Evolutionary conservation across 2,329 filamentous ascomycete genomes (phyloP), one percentile per base, ranked within the genome.

Genomic region (Botrytis cinerea): DNA sequence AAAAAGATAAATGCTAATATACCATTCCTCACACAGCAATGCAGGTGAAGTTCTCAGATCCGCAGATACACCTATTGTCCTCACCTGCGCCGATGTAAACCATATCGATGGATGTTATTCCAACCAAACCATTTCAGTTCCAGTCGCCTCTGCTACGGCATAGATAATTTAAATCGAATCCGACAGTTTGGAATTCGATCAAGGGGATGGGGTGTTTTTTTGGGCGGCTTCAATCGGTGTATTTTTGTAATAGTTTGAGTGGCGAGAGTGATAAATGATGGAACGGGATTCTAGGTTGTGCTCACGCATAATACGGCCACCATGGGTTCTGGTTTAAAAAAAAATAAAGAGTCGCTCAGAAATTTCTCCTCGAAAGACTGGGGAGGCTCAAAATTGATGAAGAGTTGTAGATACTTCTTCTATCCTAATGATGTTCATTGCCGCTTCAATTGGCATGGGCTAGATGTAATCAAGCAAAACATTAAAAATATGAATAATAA

Each of bases 61-160:
- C 20, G 66, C 32, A 51, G 22, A 35, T 10, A 62, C n/a, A 5
- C 40, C 32, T n/a, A 43, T 73, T 16, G 22, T 35, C 25, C 72
- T 73, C 28, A 28, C 1, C n/a, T 73, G 72, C 67, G 59, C 72
- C 20, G 72, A 73, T 57, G 72, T 73, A 20, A 70, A 73, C 25
- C 54, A 62, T 14, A 40, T 63, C 20, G 71, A 73, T 70, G 72
- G 72, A 73, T 73, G 72, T 9, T 70, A 28, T 35, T 73, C 71
- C 2, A 61, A 69, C 63, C 71, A 73, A 69, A 61, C 40, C 22
- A 73, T 73, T 22, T 35, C 71, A 2, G 7, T 69, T 45, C 61
- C 45, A 2, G 38, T 72, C 22, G 48, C 20, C 9, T n/a, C 32
- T 0, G 60, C 46, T 10, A 43, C 61, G 10, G 70, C 60, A 51